Evolutionary conservation across 2,329 filamentous ascomycete genomes (phyloP).

Genomic region (Bipolaris zeicola): DNA sequence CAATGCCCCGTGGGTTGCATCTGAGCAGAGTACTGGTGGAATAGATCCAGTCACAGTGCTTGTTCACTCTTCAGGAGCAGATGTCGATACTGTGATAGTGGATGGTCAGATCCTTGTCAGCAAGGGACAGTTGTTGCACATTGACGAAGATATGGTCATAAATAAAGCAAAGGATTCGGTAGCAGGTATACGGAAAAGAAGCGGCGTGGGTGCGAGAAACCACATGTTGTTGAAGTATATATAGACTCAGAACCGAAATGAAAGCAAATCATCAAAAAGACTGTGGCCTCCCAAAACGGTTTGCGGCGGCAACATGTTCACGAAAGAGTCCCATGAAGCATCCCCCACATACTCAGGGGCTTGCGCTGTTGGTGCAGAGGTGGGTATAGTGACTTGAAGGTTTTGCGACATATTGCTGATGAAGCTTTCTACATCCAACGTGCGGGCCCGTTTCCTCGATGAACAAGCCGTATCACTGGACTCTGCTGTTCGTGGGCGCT

Average conservation of each 20-base stretch:
- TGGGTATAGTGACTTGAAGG: constrained; percentile 8
- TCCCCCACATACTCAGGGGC: not conserved
- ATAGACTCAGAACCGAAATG: constrained; percentile 12
- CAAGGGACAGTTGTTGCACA: constrained; percentile 12
- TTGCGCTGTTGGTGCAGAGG: not conserved
- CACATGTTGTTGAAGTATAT: constrained; percentile 31
- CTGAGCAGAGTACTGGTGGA: constrained; percentile 33
- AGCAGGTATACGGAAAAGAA: constrained; percentile 20
- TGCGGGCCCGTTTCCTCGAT: constrained; percentile 9
- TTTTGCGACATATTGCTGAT: constrained; percentile 16
- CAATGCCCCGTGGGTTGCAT: constrained; percentile 49
- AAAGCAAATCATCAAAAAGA: constrained; percentile 17
- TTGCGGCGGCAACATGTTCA: constrained; percentile 13
- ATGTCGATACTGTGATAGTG: constrained; percentile 27
- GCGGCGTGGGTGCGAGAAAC: constrained; percentile 28
- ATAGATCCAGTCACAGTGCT: constrained; percentile 46
- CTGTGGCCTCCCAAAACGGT: constrained; percentile 18
- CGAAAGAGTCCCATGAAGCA: constrained; percentile 9
- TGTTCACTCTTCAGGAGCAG: constrained; percentile 18
- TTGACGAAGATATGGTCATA: constrained; percentile 16
- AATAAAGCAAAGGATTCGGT: constrained; percentile 17
- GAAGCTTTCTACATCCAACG: constrained; percentile 11
- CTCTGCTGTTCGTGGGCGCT: constrained; percentile 7
- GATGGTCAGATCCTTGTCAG: constrained; percentile 25
- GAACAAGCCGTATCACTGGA: not conserved